Evolutionary conservation across 2,329 filamentous ascomycete species (phyloP), one percentile per base, ranked within the genome.

Genomic region (Exophiala xenobiotica): DNA sequence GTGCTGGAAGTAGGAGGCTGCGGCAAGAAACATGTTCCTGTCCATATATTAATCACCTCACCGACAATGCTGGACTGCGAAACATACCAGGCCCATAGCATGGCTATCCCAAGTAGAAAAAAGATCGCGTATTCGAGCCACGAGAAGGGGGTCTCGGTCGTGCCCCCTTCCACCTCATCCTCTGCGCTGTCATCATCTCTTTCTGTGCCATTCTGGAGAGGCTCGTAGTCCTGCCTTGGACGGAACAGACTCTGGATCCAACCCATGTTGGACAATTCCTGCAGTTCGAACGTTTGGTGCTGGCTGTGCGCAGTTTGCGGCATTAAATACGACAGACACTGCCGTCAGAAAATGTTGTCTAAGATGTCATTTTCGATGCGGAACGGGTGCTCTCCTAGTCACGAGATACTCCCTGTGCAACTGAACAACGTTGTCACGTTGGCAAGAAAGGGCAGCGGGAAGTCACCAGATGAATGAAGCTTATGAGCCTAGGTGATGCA

Each of bases 1-100:
- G 43, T 77, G 78, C 64, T 91, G 84, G 72, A 97, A 96, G 75
- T 97, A 97, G 3, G 92, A 90, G 1, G 90, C 89, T 6, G 92
- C 90, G 39, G 93, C 92, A 61, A 97, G 82, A 70, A 97, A 96
- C 92, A 96, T 96, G 75, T 97, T 97, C 90, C 90, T 92, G 46
- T 31, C 5, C 31, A 14, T 14, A 16, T 35, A 35, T 3, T 14
- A 16, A 14, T 4, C 12, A 12, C n/a, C 11, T 6, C 22, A 16
- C 14, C 16, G 19, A 6, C 9, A 39, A 19, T 39, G 18, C 4
- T 33, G 9, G 29, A 5, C 29, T 3, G 29, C 12, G 19, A 26
- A 45, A 63, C 81, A 61, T 80, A 95, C 92, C 92, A 97, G 49
- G 92, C 90, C 92, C 92, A 97, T 38, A 97, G 78, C 93, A 97